Conservation (phyloP, 2,329 filamentous ascomycete species). For the Aspergillus texensis region DNA sequence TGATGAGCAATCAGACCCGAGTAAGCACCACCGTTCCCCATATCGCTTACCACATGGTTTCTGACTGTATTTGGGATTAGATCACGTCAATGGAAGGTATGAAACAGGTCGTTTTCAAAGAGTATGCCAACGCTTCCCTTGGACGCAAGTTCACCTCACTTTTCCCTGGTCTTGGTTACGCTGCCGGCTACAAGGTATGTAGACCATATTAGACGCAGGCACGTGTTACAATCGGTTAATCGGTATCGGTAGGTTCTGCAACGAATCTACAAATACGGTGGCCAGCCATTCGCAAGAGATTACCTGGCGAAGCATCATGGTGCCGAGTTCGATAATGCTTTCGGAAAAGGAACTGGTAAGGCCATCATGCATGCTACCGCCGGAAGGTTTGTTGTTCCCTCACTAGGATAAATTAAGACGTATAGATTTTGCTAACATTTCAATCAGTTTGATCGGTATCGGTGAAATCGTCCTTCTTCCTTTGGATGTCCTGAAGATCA, state of each 20-base stretch:
- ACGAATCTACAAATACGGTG: constrained; percentile 98
- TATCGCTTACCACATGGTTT: constrained; percentile 3
- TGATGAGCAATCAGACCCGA: constrained; percentile 96
- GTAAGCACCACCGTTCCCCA: constrained; percentile 44
- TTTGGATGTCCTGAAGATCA: constrained; percentile 97
- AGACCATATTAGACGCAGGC: background rate
- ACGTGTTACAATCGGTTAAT: constrained; percentile 19
- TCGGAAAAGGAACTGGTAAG: constrained; percentile 97
- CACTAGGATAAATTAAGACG: background rate
- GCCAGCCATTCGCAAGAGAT: constrained; percentile 92
- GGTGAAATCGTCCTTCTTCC: constrained; percentile 95
- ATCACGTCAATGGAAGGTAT: constrained; percentile 65
- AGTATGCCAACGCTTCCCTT: constrained; percentile 72
- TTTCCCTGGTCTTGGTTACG: constrained; percentile 96
- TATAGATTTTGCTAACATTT: background rate
- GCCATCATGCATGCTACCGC: constrained; percentile 97
- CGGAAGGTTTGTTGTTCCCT: constrained; percentile 64
- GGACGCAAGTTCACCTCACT: constrained; percentile 87
- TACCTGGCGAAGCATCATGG: constrained; percentile 81
- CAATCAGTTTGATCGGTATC: constrained; percentile 80
- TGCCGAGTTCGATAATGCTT: constrained; percentile 79
- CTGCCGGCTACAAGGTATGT: constrained; percentile 88
- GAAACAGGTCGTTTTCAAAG: constrained; percentile 92
- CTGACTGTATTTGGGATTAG: constrained; percentile 40
- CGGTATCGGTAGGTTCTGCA: constrained; percentile 68